These are phyloP conservation scores for Huntiella moniliformis DNA, from an alignment of 2,329 filamentous ascomycete species.

Conservation along the genomic window DNA sequence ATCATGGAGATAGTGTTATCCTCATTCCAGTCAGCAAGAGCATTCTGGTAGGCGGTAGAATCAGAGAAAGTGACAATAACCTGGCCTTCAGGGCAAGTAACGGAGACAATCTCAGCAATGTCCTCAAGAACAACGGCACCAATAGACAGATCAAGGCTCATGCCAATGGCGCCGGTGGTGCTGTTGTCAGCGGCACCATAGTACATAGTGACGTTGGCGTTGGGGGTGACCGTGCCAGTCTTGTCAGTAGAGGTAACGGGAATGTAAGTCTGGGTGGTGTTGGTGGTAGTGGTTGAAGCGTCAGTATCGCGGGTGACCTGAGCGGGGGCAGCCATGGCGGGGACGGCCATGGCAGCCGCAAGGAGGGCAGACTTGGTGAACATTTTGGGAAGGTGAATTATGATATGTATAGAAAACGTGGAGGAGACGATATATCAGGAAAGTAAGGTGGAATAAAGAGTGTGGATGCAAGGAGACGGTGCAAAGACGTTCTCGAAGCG, in stretches of 20 bases:
- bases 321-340: not conserved
- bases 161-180: conserved; percentile 13
- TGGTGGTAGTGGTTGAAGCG: not conserved
- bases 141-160: conserved; percentile 13
- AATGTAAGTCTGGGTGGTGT: conserved; percentile 5
- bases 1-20: conserved; percentile 19
- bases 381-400: not conserved
- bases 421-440: no score
- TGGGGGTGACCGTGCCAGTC: conserved; percentile 4
- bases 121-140: conserved; percentile 15
- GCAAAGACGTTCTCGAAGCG: not conserved
- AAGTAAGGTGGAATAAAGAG: no score
- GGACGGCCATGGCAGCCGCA: not conserved
- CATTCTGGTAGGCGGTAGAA: conserved; percentile 11
- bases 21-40: conserved; percentile 12
- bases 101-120: conserved; percentile 12
- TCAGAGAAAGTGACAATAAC: conserved; percentile 14
- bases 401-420: not conserved
- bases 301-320: not conserved
- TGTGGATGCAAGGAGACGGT: not conserved
- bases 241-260: conserved; percentile 9
- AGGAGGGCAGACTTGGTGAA: not conserved
- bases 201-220: conserved; percentile 6
- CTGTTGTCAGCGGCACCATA: conserved; percentile 13
- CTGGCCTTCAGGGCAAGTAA: conserved; percentile 12